Percentiles rank a stretch among this genome's conserved stretches.
Conservation (phyloP, 176 grass and related monocot species). For the Alloteropsis semialata region DNA sequence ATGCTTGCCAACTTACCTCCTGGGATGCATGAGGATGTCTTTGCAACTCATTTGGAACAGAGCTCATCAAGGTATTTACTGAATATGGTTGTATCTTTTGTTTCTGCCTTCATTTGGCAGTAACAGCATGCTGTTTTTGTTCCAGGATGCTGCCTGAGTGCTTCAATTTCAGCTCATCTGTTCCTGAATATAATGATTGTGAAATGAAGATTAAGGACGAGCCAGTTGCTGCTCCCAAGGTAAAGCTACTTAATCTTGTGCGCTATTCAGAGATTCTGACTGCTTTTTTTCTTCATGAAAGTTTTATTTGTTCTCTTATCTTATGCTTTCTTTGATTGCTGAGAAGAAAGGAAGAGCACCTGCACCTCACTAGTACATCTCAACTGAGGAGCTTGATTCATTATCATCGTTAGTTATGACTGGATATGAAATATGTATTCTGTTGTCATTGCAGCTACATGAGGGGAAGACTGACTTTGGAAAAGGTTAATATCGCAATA, state of each 20-base stretch:
- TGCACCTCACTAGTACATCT: conserved; percentile 82
- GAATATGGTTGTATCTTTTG: conserved; percentile 2
- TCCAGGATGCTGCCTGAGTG: conserved; percentile 36
- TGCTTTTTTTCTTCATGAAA: conserved; percentile 5
- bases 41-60: conserved; percentile 25
- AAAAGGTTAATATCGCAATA: conserved; percentile 94
- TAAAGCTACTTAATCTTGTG: conserved; percentile 34
- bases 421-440: conserved; percentile 5
- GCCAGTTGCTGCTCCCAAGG: conserved; percentile 73
- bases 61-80: conserved; percentile 46
- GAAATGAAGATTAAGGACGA: conserved; percentile 67
- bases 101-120: conserved; percentile 13
- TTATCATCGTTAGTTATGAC: conserved; percentile 64
- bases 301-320: neutral
- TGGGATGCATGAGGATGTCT: conserved; percentile 46
- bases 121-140: conserved; percentile 23
- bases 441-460: conserved; percentile 61
- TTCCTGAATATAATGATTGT: conserved; percentile 30
- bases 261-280: neutral
- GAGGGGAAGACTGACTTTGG: conserved; percentile 85
- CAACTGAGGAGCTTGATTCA: conserved; percentile 74
- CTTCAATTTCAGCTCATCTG: conserved; percentile 41
- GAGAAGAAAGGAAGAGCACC: conserved; percentile 68
- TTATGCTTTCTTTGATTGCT: conserved; percentile 37
- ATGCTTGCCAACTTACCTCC: conserved; percentile 70